A percentile compares a stretch with the other conserved stretches of the same genome.
Evolutionary conservation across 352 stramenopile genomes (phyloP).

Genomic region (Lagenidium sp.): DNA sequence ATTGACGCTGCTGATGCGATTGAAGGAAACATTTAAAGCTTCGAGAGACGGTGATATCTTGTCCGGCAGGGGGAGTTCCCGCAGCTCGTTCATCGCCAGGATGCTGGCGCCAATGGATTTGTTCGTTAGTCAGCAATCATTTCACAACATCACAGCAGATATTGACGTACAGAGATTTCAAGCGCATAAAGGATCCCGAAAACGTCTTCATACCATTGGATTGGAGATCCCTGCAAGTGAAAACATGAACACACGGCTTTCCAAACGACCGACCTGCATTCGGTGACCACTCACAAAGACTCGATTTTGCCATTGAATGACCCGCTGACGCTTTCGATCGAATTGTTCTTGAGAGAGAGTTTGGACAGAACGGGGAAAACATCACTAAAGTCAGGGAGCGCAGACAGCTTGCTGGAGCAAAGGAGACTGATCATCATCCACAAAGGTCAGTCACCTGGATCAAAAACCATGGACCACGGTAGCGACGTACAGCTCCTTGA

Average conservation of each 20-base stretch:
- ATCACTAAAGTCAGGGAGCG: constrained; percentile 8
- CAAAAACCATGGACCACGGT: background rate
- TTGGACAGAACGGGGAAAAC: constrained; percentile 6
- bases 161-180: constrained; percentile 1
- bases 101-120: too few species aligned
- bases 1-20: constrained; percentile 2
- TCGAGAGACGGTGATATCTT: constrained; percentile 5
- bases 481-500: constrained; percentile 1
- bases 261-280: too few species aligned
- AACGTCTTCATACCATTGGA: constrained; percentile 12
- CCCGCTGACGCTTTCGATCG: constrained; percentile 6
- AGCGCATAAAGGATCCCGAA: constrained; percentile 8
- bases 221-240: background rate
- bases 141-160: too few species aligned
- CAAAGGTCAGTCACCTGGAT: too few species aligned
- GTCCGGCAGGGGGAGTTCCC: constrained; percentile 1
- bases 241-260: too few species aligned
- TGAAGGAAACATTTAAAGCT: constrained; percentile 8
- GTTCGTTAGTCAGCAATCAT: too few species aligned
- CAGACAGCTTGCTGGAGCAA: constrained; percentile 4
- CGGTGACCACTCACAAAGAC: background rate
- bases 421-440: constrained; percentile 3
- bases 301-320: constrained; percentile 6
- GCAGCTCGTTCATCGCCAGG: constrained; percentile 15
- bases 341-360: constrained; percentile 13